Conservation (phyloP, 2,329 filamentous ascomycete species). For the Fusarium beomiforme region DNA sequence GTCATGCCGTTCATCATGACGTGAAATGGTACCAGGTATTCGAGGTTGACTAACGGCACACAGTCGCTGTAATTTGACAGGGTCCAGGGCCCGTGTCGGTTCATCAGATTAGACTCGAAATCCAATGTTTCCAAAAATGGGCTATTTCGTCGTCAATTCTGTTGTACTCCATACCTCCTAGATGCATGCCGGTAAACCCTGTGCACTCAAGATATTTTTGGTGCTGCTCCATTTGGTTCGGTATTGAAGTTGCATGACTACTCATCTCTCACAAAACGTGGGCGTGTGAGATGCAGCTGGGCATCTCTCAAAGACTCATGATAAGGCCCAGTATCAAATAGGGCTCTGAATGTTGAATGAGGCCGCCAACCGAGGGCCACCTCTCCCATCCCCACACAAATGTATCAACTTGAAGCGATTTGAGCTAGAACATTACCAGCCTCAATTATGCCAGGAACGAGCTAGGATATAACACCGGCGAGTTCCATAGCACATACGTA, state of each 20-base stretch:
- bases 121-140: constrained; percentile 13
- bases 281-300: not conserved
- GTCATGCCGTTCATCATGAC: not conserved
- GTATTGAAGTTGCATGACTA: not conserved
- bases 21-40: not conserved
- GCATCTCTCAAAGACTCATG: not conserved
- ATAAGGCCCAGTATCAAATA: not conserved
- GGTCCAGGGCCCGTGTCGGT: constrained; percentile 1
- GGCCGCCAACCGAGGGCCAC: constrained; percentile 29
- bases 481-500: constrained; percentile 8
- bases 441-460: constrained; percentile 26
- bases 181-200: not conserved
- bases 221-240: not conserved
- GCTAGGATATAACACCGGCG: constrained; percentile 21
- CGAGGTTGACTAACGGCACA: not conserved
- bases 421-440: constrained; percentile 29
- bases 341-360: constrained; percentile 18
- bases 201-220: constrained; percentile 5
- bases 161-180: constrained; percentile 1
- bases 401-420: constrained; percentile 16
- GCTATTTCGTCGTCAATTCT: not conserved
- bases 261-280: not conserved
- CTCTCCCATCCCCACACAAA: not conserved
- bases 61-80: not conserved
- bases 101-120: not conserved